Evolutionary conservation across 768 basidiomycete species (phyloP).

Genomic region (Collybia mongolica): DNA sequence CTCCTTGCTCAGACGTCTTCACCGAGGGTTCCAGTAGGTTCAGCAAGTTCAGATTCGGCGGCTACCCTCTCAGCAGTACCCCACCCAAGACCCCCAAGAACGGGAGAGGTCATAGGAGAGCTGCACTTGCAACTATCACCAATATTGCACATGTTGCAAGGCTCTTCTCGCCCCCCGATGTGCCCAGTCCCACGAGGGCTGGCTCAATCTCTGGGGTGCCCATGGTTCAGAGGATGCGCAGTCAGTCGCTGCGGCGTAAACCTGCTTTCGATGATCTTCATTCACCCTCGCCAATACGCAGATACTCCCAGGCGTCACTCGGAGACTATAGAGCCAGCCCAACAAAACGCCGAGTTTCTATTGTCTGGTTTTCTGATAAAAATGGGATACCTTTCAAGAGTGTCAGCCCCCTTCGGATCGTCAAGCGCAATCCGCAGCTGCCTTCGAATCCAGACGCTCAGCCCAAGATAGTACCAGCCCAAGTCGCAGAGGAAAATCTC

Average conservation of each 20-base stretch:
- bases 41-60: no score
- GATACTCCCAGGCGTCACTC: constrained; percentile 1
- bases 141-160: constrained; percentile 5
- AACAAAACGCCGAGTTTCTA: neutral
- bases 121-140: constrained; percentile 10
- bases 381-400: neutral
- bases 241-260: constrained; percentile 9
- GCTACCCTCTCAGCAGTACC: no score
- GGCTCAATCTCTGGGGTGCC: neutral
- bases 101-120: constrained; percentile 13
- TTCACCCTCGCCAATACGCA: constrained; percentile 3
- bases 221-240: constrained; percentile 3
- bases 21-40: no score
- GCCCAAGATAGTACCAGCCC: constrained; percentile 2
- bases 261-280: constrained; percentile 9
- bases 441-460: neutral
- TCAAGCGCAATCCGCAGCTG: constrained; percentile 9
- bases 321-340: neutral
- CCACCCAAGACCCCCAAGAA: neutral
- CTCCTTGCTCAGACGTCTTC: no score
- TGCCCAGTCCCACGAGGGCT: neutral
- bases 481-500: constrained; percentile 3
- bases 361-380: constrained; percentile 2
- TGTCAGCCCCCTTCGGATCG: constrained; percentile 15
- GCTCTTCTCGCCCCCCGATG: constrained; percentile 1